phyloP scores from a whole-genome alignment of 805 yeast genomes.

The Cyberlindnera veronae region DNA sequence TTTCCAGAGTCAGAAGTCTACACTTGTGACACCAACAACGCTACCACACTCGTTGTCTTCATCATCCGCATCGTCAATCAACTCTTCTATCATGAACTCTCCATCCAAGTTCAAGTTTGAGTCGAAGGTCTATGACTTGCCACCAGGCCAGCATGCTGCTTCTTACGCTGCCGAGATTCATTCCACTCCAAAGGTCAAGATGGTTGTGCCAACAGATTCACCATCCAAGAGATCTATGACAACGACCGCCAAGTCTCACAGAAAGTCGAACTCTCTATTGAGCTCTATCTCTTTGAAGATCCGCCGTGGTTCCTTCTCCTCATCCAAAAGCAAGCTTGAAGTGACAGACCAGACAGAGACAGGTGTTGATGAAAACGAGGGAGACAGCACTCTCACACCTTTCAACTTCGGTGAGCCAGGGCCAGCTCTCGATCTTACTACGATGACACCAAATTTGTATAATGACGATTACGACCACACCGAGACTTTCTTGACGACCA shows the following conservation, averaged over 20 bases:
- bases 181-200: conserved; percentile 8
- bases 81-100: conserved; percentile 15
- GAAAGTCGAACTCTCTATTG: conserved; percentile 24
- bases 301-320: conserved; percentile 20
- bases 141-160: conserved; percentile 13
- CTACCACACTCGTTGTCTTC: conserved; percentile 14
- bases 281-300: conserved; percentile 18
- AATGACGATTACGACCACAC: conserved; percentile 67
- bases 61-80: conserved; percentile 16
- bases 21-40: conserved; percentile 11
- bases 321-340: conserved; percentile 6
- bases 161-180: conserved; percentile 1
- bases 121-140: conserved; percentile 36
- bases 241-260: conserved; percentile 13
- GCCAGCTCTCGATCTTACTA: conserved; percentile 25
- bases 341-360: too few relatives aligned
- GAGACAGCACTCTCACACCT: conserved; percentile 25
- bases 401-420: conserved; percentile 29
- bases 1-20: conserved; percentile 18
- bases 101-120: conserved; percentile 34
- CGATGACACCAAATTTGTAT: conserved; percentile 30
- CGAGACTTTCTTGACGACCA: too few relatives aligned
- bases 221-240: conserved; percentile 12
- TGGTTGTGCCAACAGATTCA: background rate
- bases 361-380: too few relatives aligned